Evolutionary conservation across 306 rosid species (phyloP).

Genomic region (Vigna radiata): DNA sequence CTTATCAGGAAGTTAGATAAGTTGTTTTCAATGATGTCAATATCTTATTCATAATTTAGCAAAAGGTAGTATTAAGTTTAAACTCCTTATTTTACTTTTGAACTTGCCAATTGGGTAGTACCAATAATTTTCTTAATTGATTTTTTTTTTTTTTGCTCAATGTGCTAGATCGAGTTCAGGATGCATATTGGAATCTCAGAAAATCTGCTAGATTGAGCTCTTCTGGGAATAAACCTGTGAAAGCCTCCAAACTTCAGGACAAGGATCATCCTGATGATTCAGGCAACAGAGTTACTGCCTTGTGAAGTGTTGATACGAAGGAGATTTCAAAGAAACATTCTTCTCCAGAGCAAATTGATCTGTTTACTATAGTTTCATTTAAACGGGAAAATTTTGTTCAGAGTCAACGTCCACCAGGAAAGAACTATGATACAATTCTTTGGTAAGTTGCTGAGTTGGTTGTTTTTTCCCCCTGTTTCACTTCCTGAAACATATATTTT

Average conservation of each 20-base stretch:
- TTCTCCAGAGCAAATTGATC: constrained; percentile 52
- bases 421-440: constrained; percentile 76
- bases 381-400: constrained; percentile 74
- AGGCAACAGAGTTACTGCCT: constrained; percentile 40
- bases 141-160: constrained; percentile 18
- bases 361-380: constrained; percentile 66
- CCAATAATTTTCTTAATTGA: constrained; percentile 1
- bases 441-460: constrained; percentile 61
- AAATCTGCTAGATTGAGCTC: constrained; percentile 53
- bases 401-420: constrained; percentile 54
- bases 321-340: constrained; percentile 46
- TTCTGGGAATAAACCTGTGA: constrained; percentile 48
- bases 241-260: constrained; percentile 48
- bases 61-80: not conserved
- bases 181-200: constrained; percentile 78
- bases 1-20: constrained; percentile 22
- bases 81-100: constrained; percentile 2
- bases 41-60: constrained; percentile 10
- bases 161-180: constrained; percentile 71
- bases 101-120: constrained; percentile 14
- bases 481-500: not conserved
- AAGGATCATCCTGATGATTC: constrained; percentile 48
- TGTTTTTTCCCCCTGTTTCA: not conserved
- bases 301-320: constrained; percentile 46
- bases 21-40: constrained; percentile 7